Evolutionary conservation across 495 filamentous ascomycete genomes (phyloP).

Genomic region (Lasiosphaeriaceae sp.): DNA sequence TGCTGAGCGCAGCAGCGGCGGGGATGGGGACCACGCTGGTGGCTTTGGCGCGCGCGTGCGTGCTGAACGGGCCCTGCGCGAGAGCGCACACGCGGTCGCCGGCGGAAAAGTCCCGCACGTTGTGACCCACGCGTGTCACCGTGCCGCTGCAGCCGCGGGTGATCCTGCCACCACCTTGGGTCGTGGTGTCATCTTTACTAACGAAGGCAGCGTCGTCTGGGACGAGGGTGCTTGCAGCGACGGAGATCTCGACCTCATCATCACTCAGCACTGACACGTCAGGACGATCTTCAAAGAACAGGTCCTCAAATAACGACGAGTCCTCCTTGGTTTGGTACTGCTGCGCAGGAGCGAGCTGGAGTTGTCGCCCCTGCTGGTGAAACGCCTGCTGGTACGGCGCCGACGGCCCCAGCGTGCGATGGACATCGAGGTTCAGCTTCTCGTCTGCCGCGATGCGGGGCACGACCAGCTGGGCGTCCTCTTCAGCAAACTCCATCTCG

Average conservation of each 20-base stretch:
- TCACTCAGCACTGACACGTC: constrained; percentile 17
- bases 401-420: constrained; percentile 29
- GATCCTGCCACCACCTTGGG: constrained; percentile 19
- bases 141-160: constrained; percentile 38
- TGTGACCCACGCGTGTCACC: constrained; percentile 35
- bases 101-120: constrained; percentile 29
- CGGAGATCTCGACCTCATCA: constrained; percentile 40
- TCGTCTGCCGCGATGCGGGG: constrained; percentile 37
- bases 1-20: constrained; percentile 36
- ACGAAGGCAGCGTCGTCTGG: constrained; percentile 37
- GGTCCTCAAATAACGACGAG: constrained; percentile 5
- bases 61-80: constrained; percentile 22
- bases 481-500: constrained; percentile 38
- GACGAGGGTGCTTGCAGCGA: constrained; percentile 27
- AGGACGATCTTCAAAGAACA: constrained; percentile 30
- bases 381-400: constrained; percentile 32
- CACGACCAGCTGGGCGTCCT: constrained; percentile 29
- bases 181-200: constrained; percentile 24
- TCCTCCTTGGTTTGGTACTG: constrained; percentile 5
- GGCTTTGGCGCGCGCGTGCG: constrained; percentile 18
- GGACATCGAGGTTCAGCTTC: constrained; percentile 33
- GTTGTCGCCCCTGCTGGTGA: constrained; percentile 21
- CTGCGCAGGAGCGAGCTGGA: constrained; percentile 21
- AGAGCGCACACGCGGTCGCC: constrained; percentile 41
- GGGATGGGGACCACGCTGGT: constrained; percentile 37